Percentiles rank a stretch among this genome's conserved stretches.
phyloP scores from a whole-genome alignment of 331 rosid species.

The Malus hybrid region DNA sequence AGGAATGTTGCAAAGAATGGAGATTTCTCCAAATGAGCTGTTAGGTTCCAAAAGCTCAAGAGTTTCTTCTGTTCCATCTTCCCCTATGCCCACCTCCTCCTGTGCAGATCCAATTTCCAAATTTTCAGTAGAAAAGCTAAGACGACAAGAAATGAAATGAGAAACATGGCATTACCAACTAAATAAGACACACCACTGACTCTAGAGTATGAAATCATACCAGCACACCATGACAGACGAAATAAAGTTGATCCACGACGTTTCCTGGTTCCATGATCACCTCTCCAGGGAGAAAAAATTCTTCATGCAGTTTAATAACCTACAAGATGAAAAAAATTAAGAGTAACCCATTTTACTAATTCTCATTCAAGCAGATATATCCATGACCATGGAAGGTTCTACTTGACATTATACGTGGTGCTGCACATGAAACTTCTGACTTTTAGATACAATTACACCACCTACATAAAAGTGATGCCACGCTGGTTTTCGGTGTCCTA shows the following conservation, averaged over 20 bases:
- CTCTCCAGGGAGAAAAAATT: constrained; percentile 96
- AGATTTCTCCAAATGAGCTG: constrained; percentile 78
- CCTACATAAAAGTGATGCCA: not conserved
- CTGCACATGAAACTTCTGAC: not conserved
- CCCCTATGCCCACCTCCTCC: constrained; percentile 72
- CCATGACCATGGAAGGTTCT: not conserved
- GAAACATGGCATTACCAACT: not conserved
- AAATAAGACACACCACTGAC: not conserved
- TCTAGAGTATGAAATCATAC: constrained; percentile 39
- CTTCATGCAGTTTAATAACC: constrained; percentile 88
- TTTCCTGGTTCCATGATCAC: constrained; percentile 86
- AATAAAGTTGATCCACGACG: constrained; percentile 88
- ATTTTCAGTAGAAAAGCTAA: not conserved
- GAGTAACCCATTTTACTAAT: constrained; percentile 3
- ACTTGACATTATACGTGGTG: not conserved
- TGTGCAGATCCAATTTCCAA: constrained; percentile 17
- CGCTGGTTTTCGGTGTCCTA: not conserved
- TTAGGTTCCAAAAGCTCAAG: constrained; percentile 44
- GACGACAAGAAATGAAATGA: not conserved
- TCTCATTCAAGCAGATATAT: constrained; percentile 1
- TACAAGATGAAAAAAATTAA: constrained; percentile 25
- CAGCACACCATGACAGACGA: constrained; percentile 86
- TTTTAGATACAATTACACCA: not conserved
- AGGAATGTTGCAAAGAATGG: constrained; percentile 93
- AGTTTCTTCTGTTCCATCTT: constrained; percentile 78